Percentiles rank a stretch among this genome's conserved stretches.
These are phyloP conservation scores for Neofusicoccum cordaticola DNA, from an alignment of 2,329 filamentous ascomycete genomes.

Conservation along the genomic window DNA sequence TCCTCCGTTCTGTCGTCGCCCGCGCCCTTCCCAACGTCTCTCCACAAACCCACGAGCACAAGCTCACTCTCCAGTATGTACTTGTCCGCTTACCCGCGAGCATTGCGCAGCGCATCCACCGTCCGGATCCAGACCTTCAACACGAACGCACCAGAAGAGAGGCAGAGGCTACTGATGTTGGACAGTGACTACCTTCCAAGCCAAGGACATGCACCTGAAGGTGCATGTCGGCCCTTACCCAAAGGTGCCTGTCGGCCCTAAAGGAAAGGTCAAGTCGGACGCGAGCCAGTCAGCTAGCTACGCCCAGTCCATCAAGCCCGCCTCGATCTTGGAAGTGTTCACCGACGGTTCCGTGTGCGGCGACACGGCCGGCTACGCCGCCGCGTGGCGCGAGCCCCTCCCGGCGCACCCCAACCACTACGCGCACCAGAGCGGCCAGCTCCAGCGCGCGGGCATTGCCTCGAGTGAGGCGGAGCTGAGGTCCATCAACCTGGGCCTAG, in stretches of 20 bases:
- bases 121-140: background rate
- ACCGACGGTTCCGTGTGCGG: background rate
- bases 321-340: background rate
- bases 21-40: too few species aligned
- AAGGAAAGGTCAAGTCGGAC: too few species aligned
- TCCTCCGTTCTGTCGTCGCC: too few species aligned
- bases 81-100: too few species aligned
- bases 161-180: too few species aligned
- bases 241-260: too few species aligned
- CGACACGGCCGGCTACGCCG: background rate
- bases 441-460: too few species aligned
- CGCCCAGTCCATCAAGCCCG: background rate
- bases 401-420: background rate
- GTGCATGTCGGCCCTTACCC: background rate
- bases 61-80: too few species aligned
- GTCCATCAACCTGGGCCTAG: background rate
- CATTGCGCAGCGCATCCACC: too few species aligned
- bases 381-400: background rate
- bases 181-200: background rate
- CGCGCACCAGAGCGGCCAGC: too few species aligned
- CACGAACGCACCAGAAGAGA: background rate
- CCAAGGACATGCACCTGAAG: background rate
- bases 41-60: too few species aligned
- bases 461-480: background rate
- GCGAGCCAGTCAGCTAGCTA: background rate